Conservation (phyloP, 2,329 filamentous ascomycete genomes). For the Cladosporium colombiae region DNA sequence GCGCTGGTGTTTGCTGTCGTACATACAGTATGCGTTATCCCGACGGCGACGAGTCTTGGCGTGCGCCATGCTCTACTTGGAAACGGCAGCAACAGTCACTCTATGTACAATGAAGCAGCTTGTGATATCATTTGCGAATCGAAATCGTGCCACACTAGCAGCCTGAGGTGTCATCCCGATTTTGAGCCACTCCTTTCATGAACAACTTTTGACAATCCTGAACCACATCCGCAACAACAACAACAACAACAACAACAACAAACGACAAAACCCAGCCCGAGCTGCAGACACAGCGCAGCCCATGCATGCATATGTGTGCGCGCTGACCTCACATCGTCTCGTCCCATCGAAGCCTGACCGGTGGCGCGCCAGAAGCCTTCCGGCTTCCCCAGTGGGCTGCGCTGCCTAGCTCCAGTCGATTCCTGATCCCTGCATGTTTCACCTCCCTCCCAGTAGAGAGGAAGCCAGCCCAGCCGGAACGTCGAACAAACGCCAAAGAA, state of each 20-base stretch:
- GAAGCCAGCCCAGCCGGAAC: background rate
- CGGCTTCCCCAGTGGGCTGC: constrained; percentile 9
- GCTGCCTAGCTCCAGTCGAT: constrained; percentile 1
- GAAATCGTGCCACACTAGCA: background rate
- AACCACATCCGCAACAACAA: too few relatives aligned
- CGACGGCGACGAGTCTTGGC: background rate
- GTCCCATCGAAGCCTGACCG: constrained; percentile 11
- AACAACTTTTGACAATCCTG: background rate
- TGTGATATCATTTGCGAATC: background rate
- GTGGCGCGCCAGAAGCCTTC: constrained; percentile 3
- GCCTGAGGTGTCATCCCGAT: background rate
- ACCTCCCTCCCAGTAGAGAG: background rate
- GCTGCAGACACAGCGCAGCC: constrained; percentile 2
- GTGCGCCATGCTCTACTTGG: background rate
- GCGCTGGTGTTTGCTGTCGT: background rate
- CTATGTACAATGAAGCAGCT: background rate
- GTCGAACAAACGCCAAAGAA: constrained; percentile 3
- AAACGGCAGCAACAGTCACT: background rate
- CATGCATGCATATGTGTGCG: background rate
- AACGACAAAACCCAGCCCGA: background rate
- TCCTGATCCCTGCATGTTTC: constrained; percentile 4
- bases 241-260: background rate
- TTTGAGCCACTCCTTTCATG: background rate
- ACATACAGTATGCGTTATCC: background rate
- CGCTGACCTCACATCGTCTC: constrained; percentile 6